Base-by-base conservation (phyloP, 768 basidiomycete genomes). In the Boletus eberwhitei region DNA sequence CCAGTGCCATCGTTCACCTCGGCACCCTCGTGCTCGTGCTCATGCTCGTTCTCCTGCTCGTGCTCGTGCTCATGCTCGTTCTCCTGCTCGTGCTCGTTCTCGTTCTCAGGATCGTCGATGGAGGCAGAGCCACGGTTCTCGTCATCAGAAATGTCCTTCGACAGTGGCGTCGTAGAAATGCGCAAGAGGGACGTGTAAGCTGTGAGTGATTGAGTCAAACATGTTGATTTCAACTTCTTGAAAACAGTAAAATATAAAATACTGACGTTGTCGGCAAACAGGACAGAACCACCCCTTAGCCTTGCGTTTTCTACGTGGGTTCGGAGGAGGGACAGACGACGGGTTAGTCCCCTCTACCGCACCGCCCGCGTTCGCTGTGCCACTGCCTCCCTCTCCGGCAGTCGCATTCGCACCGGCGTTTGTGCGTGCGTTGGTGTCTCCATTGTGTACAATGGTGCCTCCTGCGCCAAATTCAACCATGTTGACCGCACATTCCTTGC, bases 391-490 rank as follows among this genome's bases (percentile, higher is more conserved):
- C n/a, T 64, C 61, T 13, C 65, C 68, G 0, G 67, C 64, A 4
- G 69, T 60, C 19, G 22, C 37, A 36, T 57, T 54, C 57, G 42
- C 58, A 55, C 65, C 64, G 22, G 68, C 57, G 26, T 68, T 65
- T 6, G 66, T 63, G 3, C 69, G 63, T 2, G 71, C 74, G 0
- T 57, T 66, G 31, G 58, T 61, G 13, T 78, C 78, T 8, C 78
- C 76, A 3, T 73, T 63, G 48, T 90, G 85, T n/a, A 79, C 80
- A 47, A 96, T 88, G 45, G 79, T 86, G 3, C 94, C 94, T 3
- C 94, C 94, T 0, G 94, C 94, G 29, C 94, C 94, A 68, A 93
- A 98, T 70, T 98, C 94, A 46, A 98, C 87, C 94, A 98, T 98
- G 67, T 96, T 96, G 49, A 97, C 73, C 1, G 94, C 94, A 65